Percentiles rank a stretch among this genome's conserved stretches.
These are phyloP conservation scores for Kuraishia hungarica DNA, from an alignment of 805 yeast genomes.

Conservation along the genomic window DNA sequence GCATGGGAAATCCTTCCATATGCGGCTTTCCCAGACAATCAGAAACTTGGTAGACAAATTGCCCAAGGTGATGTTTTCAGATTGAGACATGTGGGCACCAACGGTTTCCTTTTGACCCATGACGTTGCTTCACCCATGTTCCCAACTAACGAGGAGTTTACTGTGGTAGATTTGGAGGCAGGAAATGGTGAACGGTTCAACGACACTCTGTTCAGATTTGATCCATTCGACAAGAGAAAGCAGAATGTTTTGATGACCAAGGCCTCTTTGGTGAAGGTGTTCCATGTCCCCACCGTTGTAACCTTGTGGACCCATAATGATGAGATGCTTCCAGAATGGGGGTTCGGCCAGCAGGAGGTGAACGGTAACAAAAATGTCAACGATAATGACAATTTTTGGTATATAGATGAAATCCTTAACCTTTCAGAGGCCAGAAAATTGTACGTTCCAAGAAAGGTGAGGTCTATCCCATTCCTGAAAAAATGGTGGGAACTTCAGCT, in stretches of 20 bases:
- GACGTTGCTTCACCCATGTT: conserved; percentile 93
- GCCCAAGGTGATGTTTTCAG: conserved; percentile 68
- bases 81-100: conserved; percentile 72
- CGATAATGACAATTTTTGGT: conserved; percentile 69
- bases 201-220: conserved; percentile 73
- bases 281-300: conserved; percentile 83
- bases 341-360: conserved; percentile 81
- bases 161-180: conserved; percentile 56
- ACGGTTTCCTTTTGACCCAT: conserved; percentile 77
- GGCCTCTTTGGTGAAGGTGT: conserved; percentile 56
- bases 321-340: conserved; percentile 90
- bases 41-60: conserved; percentile 38
- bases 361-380: conserved; percentile 83
- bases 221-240: conserved; percentile 46
- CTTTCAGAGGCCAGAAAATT: conserved; percentile 54
- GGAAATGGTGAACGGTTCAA: conserved; percentile 49
- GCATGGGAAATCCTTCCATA: conserved; percentile 83
- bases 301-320: conserved; percentile 93
- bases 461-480: conserved; percentile 59
- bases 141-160: conserved; percentile 92
- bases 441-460: conserved; percentile 59
- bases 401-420: conserved; percentile 58
- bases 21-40: conserved; percentile 29
- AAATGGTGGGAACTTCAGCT: conserved; percentile 89
- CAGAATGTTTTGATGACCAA: conserved; percentile 55